These are phyloP conservation scores for Capillidium rhysosporum DNA, from an alignment of 371 early-diverging fungal genomes.

Conservation along the genomic window DNA sequence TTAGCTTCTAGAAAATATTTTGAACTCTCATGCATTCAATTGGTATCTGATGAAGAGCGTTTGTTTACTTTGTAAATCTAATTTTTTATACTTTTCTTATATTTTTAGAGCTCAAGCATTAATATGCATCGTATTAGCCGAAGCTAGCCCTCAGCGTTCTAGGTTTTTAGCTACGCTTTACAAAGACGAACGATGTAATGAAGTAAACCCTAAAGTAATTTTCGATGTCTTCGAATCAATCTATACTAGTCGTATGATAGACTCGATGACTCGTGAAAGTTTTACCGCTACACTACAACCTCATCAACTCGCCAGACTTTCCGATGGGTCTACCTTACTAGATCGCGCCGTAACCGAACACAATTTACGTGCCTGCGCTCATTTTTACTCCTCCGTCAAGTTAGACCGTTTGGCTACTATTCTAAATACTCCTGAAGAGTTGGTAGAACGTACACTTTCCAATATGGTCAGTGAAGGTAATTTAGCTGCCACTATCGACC, in stretches of 20 bases:
- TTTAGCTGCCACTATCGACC: constrained; percentile 76
- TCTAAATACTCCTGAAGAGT: constrained; percentile 47
- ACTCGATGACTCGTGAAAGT: constrained; percentile 48
- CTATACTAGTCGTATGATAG: constrained; percentile 70
- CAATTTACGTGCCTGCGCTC: constrained; percentile 66
- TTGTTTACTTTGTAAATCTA: constrained; percentile 31
- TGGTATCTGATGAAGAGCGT: constrained; percentile 42
- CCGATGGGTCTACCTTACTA: constrained; percentile 61
- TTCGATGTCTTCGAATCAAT: constrained; percentile 74
- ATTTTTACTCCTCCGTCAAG: constrained; percentile 73
- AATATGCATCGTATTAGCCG: constrained; percentile 71
- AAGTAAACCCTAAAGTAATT: constrained; percentile 19
- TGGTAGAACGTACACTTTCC: constrained; percentile 67
- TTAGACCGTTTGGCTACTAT: constrained; percentile 63
- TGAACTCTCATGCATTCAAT: constrained; percentile 50
- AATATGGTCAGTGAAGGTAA: constrained; percentile 82
- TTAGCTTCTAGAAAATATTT: constrained; percentile 69
- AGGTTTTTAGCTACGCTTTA: constrained; percentile 77
- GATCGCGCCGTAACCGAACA: constrained; percentile 89
- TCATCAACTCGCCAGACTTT: constrained; percentile 53
- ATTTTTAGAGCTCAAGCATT: constrained; percentile 33
- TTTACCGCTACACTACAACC: constrained; percentile 47
- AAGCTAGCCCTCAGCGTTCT: constrained; percentile 77
- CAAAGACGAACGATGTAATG: constrained; percentile 69
- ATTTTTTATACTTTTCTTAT: not conserved